Evolutionary conservation across 805 yeast species (phyloP).

Genomic region (Myxozyma kluyveri): DNA sequence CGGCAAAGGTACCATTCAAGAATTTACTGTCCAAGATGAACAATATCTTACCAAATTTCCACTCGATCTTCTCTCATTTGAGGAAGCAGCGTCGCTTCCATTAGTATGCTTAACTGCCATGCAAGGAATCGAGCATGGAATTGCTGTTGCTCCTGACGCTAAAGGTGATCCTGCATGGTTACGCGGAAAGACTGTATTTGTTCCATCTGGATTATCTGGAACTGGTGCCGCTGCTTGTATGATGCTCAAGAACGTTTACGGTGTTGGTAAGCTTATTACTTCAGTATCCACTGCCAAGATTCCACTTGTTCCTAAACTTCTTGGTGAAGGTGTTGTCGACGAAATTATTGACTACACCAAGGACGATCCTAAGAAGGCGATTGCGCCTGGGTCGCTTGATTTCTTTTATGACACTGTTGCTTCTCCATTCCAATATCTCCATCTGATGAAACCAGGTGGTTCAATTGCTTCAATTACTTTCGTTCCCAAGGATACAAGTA

Average conservation of each 20-base stretch:
- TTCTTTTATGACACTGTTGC: conserved; percentile 29
- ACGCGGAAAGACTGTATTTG: conserved; percentile 26
- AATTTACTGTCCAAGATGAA: conserved; percentile 14
- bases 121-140: conserved; percentile 11
- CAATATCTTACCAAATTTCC: conserved; percentile 9
- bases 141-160: background rate
- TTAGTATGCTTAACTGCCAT: conserved; percentile 25
- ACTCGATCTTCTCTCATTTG: conserved; percentile 25
- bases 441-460: conserved; percentile 25
- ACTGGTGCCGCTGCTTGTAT: conserved; percentile 29
- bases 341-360: conserved; percentile 30
- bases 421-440: conserved; percentile 11
- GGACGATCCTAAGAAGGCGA: conserved; percentile 16
- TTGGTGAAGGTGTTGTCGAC: conserved; percentile 30
- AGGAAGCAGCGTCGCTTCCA: conserved; percentile 31
- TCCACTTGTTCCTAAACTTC: conserved; percentile 11
- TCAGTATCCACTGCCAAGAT: conserved; percentile 31
- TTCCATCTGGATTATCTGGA: conserved; percentile 25
- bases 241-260: conserved; percentile 29
- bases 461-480: conserved; percentile 16
- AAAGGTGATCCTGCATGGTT: conserved; percentile 4
- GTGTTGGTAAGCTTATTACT: conserved; percentile 25
- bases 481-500: background rate
- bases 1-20: conserved; percentile 18
- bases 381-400: conserved; percentile 25